Conservation (phyloP, 495 filamentous ascomycete genomes). For the Aspergillus olivimuriae region DNA sequence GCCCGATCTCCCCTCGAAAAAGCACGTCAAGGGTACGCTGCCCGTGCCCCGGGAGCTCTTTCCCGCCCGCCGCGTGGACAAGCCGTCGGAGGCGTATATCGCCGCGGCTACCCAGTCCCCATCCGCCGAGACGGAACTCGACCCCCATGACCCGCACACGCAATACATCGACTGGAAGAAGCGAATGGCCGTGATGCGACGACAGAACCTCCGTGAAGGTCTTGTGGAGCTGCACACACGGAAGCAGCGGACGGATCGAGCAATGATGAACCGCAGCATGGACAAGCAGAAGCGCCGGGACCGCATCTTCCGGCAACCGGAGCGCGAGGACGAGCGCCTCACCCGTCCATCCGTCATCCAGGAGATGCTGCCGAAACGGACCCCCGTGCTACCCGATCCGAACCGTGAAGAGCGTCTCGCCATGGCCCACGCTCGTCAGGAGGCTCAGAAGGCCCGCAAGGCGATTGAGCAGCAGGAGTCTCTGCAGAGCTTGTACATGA, state of each 20-base stretch:
- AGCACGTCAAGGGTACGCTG: slow-evolving; percentile 60
- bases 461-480: slow-evolving; percentile 35
- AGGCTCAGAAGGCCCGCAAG: slow-evolving; percentile 31
- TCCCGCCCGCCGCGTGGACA: slow-evolving; percentile 39
- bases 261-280: slow-evolving; percentile 27
- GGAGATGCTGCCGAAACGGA: slow-evolving; percentile 34
- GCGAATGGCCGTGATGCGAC: slow-evolving; percentile 51
- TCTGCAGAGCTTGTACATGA: slow-evolving; percentile 59
- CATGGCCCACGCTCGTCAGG: slow-evolving; percentile 33
- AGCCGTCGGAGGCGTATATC: slow-evolving; percentile 49
- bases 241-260: slow-evolving; percentile 40
- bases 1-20: slow-evolving; percentile 37
- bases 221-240: slow-evolving; percentile 51
- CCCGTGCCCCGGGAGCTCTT: slow-evolving; percentile 66
- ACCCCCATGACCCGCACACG: slow-evolving; percentile 30
- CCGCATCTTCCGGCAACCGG: slow-evolving; percentile 39
- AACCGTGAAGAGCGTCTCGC: slow-evolving; percentile 40
- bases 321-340: slow-evolving; percentile 55
- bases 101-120: slow-evolving; percentile 35
- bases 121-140: slow-evolving; percentile 19
- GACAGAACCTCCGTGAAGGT: slow-evolving; percentile 59
- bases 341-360: slow-evolving; percentile 47
- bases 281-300: slow-evolving; percentile 37
- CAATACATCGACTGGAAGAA: slow-evolving; percentile 57
- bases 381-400: slow-evolving; percentile 38